Evolutionary conservation across 768 basidiomycete species (phyloP).

Genomic region (Boletus subcaerulescens): DNA sequence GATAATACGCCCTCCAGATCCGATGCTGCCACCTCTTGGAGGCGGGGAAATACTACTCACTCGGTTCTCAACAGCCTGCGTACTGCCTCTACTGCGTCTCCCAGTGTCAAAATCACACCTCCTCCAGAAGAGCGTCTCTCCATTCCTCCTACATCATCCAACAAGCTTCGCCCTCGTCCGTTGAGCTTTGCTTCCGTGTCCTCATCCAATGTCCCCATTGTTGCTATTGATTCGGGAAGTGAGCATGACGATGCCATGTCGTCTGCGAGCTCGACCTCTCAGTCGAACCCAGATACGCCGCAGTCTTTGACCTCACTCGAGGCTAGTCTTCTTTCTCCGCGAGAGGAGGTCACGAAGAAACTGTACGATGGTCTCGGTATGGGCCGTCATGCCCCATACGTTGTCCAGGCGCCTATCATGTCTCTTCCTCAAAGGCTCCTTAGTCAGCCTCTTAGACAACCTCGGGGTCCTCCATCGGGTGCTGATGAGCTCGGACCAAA

Average conservation of each 20-base stretch:
- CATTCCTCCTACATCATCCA: conserved; percentile 36
- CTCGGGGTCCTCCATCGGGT: conserved; percentile 82
- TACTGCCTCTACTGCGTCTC: conserved; percentile 49
- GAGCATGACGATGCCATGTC: conserved; percentile 57
- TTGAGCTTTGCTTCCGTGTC: conserved; percentile 56
- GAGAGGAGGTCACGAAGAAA: conserved; percentile 85
- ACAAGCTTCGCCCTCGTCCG: conserved; percentile 59
- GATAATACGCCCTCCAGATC: conserved; percentile 66
- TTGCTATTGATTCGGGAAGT: conserved; percentile 55
- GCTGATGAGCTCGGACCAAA: conserved; percentile 83
- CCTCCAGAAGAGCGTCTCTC: conserved; percentile 60
- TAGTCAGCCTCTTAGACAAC: conserved; percentile 79
- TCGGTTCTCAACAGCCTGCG: conserved; percentile 69
- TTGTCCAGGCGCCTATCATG: conserved; percentile 17
- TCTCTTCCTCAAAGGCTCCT: conserved; percentile 50
- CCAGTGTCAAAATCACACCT: conserved; percentile 70
- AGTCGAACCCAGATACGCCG: conserved; percentile 76
- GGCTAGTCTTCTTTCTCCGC: conserved; percentile 64
- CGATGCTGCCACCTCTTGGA: conserved; percentile 76
- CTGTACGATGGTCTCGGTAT: conserved; percentile 88
- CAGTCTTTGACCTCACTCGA: conserved; percentile 60
- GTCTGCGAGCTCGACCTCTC: conserved; percentile 55
- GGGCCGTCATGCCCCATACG: conserved; percentile 56
- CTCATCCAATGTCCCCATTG: conserved; percentile 43
- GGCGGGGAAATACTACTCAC: conserved; percentile 67